A percentile compares a stretch with the other conserved stretches of the same genome.
Conservation (phyloP, 768 basidiomycete species). For the Lactarius akahatsu region DNA sequence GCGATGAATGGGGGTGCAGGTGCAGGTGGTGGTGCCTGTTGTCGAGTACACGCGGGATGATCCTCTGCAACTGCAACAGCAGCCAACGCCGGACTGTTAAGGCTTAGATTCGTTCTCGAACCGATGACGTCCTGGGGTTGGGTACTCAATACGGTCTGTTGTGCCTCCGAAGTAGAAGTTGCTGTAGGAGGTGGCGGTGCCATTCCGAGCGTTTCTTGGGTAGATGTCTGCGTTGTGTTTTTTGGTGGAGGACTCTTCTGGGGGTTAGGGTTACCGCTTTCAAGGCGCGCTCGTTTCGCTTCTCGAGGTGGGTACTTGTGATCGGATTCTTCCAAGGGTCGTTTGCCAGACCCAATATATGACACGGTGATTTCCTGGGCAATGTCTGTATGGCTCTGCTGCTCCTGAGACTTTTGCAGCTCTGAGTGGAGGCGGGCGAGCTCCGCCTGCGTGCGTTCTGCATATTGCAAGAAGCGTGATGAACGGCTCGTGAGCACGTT, state of each 20-base stretch:
- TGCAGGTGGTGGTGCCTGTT: constrained; percentile 2
- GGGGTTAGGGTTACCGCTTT: not conserved
- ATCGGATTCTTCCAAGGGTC: not conserved
- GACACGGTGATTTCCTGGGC: not conserved
- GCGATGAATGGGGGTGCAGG: not conserved
- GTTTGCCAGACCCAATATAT: not conserved
- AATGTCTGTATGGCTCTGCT: not conserved
- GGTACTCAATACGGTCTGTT: not conserved
- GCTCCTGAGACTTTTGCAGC: constrained; percentile 12
- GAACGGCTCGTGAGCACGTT: not conserved
- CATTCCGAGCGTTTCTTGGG: not conserved
- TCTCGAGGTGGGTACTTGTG: not conserved
- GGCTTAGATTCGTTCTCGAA: not conserved
- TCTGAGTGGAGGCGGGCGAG: constrained; percentile 9
- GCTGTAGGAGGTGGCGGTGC: not conserved
- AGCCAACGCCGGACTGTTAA: not conserved
- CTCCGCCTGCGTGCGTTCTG: constrained; percentile 15
- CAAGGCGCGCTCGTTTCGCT: constrained; percentile 4
- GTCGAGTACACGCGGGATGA: not conserved
- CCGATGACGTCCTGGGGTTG: not conserved
- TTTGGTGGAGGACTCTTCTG: not conserved
- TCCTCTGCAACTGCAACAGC: not conserved
- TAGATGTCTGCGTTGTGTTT: not conserved
- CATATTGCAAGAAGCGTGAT: constrained; percentile 9
- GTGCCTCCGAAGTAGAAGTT: not conserved